These are phyloP conservation scores for Vanilla planifolia DNA, from an alignment of 106 monocot species.

Conservation along the genomic window DNA sequence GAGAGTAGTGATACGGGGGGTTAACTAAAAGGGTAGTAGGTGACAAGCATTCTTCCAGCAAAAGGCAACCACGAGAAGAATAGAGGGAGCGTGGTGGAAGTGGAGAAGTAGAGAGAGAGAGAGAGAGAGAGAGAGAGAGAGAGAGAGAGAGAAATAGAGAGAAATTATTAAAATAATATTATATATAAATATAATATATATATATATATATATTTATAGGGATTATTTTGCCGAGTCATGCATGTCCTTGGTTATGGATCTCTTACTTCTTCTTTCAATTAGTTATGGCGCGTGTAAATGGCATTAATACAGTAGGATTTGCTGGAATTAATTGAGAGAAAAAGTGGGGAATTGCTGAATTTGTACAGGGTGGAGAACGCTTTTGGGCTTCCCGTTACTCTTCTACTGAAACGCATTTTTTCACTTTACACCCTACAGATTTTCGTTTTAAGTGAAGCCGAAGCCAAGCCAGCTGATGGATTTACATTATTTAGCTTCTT, in stretches of 20 bases:
- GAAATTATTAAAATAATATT: neutral
- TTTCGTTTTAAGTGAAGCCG: too few species aligned
- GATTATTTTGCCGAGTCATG: neutral
- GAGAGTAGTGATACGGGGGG: neutral
- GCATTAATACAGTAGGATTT: constrained; percentile 6
- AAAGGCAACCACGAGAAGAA: constrained; percentile 4
- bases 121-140: neutral
- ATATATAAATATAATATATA: neutral
- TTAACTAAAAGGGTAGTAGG: constrained; percentile 10
- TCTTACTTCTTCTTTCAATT: neutral
- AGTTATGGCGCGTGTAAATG: constrained; percentile 6
- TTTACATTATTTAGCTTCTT: too few species aligned
- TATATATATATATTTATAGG: neutral
- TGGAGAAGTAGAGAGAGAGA: constrained; percentile 1
- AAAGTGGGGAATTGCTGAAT: neutral
- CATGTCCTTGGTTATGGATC: neutral
- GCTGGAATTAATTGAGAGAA: neutral
- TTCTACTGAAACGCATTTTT: neutral
- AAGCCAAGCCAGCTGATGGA: too few species aligned
- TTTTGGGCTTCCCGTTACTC: neutral
- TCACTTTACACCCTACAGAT: neutral
- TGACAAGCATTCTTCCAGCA: constrained; percentile 11
- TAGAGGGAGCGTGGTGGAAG: constrained; percentile 4
- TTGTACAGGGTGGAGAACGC: constrained; percentile 1
- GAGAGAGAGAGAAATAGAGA: neutral